A percentile compares a stretch with the other conserved stretches of the same genome.
Evolutionary conservation across 805 yeast species (phyloP).

Genomic region (Candida palmyrensis): DNA sequence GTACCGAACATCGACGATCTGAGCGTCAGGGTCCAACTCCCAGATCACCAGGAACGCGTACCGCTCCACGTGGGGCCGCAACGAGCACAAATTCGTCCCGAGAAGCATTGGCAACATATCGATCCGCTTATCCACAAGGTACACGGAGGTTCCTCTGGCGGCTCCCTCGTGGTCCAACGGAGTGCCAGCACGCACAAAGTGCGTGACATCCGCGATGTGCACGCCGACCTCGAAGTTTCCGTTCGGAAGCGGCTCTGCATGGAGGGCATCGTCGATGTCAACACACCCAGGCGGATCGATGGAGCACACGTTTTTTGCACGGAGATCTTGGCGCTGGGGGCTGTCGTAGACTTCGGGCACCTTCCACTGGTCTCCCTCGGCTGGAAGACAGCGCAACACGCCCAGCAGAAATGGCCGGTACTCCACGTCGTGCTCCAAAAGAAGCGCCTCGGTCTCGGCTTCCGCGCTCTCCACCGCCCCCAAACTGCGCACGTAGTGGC

Average conservation of each 20-base stretch:
- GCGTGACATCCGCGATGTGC: constrained; percentile 98
- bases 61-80: constrained; percentile 92
- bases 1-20: constrained; percentile 72
- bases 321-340: constrained; percentile 72
- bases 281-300: constrained; percentile 98
- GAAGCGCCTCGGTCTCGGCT: constrained; percentile 93
- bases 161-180: constrained; percentile 96
- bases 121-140: constrained; percentile 94
- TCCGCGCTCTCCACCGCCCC: constrained; percentile 89
- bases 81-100: constrained; percentile 94
- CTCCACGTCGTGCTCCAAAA: constrained; percentile 94
- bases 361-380: constrained; percentile 90
- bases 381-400: constrained; percentile 87
- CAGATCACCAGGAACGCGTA: constrained; percentile 93
- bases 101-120: constrained; percentile 96
- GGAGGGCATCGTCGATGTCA: constrained; percentile 95
- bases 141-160: constrained; percentile 94
- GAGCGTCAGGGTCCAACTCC: constrained; percentile 87
- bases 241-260: constrained; percentile 77
- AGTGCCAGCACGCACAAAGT: constrained; percentile 90
- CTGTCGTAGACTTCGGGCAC: constrained; percentile 61
- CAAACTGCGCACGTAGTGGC: constrained; percentile 85
- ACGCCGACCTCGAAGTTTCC: constrained; percentile 98
- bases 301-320: constrained; percentile 87
- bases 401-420: constrained; percentile 92